Conservation (phyloP, 2,329 filamentous ascomycete species). For the Xylaria polymorpha region DNA sequence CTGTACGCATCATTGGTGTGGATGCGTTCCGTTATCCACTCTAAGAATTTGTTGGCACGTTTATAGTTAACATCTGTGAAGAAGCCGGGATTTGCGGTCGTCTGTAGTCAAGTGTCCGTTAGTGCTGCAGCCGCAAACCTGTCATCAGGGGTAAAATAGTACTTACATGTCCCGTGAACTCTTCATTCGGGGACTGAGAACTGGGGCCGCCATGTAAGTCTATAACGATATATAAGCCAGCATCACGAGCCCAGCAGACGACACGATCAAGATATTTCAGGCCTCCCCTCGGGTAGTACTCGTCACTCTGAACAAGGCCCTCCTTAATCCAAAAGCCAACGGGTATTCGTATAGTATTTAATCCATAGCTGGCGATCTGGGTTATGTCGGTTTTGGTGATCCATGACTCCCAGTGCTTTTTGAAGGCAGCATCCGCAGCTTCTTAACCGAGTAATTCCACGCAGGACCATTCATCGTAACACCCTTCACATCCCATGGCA, state of each 20-base stretch:
- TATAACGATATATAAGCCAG: conserved; percentile 61
- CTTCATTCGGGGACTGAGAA: conserved; percentile 55
- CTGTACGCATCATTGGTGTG: conserved; percentile 57
- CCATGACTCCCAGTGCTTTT: conserved; percentile 61
- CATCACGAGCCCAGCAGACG: conserved; percentile 57
- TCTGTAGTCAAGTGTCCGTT: neutral
- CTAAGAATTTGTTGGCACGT: conserved; percentile 60
- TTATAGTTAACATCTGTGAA: conserved; percentile 62
- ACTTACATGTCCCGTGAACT: conserved; percentile 55
- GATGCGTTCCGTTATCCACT: conserved; percentile 60
- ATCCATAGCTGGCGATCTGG: conserved; percentile 57
- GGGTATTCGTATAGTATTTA: conserved; percentile 62
- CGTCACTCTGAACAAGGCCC: conserved; percentile 56
- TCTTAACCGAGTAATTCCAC: conserved; percentile 58
- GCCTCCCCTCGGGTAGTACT: conserved; percentile 55
- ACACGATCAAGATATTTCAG: conserved; percentile 58
- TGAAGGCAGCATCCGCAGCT: conserved; percentile 57
- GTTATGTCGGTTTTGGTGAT: conserved; percentile 58
- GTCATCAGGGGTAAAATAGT: neutral
- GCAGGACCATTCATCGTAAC: conserved; percentile 61
- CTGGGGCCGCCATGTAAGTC: conserved; percentile 61
- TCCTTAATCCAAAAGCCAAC: conserved; percentile 64
- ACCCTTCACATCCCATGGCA: conserved; percentile 57
- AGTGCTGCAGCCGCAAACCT: neutral
- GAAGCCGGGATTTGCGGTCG: conserved; percentile 54